Percentiles rank a stretch among this genome's conserved stretches.
These are phyloP conservation scores for Thalassiosira profunda DNA, from an alignment of 108 stramenopile genomes.

Conservation along the genomic window DNA sequence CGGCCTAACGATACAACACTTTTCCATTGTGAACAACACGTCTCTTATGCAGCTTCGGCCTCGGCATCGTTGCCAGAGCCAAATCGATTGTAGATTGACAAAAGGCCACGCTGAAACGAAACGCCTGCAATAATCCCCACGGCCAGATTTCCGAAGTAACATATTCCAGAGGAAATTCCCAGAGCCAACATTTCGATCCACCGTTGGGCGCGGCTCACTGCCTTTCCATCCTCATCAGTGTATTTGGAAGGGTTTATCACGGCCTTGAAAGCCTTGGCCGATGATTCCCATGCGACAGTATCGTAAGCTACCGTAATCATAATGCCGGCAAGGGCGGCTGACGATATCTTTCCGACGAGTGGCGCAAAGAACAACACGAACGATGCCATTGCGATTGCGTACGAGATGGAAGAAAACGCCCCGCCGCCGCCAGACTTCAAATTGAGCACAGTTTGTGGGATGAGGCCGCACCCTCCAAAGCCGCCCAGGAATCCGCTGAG, in stretches of 20 bases:
- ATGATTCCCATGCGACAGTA: conserved; percentile 27
- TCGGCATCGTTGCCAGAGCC: not conserved
- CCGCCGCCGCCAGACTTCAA: conserved; percentile 43
- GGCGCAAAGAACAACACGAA: conserved; percentile 40
- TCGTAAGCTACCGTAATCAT: conserved; percentile 42
- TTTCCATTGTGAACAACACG: no score
- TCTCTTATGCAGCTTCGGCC: not conserved
- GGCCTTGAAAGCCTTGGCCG: conserved; percentile 14
- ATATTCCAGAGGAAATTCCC: conserved; percentile 19
- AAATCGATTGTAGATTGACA: conserved; percentile 14
- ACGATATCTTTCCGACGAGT: conserved; percentile 25
- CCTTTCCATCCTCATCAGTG: not conserved
- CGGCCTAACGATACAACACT: no score
- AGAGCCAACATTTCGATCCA: conserved; percentile 27
- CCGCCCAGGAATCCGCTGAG: conserved; percentile 37
- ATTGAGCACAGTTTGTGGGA: conserved; percentile 57
- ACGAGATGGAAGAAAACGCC: conserved; percentile 25
- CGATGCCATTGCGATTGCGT: conserved; percentile 40
- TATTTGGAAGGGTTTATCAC: conserved; percentile 21
- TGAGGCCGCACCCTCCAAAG: conserved; percentile 52
- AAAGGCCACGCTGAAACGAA: conserved; percentile 19
- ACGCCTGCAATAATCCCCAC: conserved; percentile 37
- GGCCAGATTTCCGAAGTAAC: conserved; percentile 41
- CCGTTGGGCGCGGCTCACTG: conserved; percentile 11
- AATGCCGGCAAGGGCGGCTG: conserved; percentile 44